A percentile compares a stretch with the other conserved stretches of the same genome.
Conservation (phyloP, 768 basidiomycete genomes). For the Tricholoma hemisulphureum region DNA sequence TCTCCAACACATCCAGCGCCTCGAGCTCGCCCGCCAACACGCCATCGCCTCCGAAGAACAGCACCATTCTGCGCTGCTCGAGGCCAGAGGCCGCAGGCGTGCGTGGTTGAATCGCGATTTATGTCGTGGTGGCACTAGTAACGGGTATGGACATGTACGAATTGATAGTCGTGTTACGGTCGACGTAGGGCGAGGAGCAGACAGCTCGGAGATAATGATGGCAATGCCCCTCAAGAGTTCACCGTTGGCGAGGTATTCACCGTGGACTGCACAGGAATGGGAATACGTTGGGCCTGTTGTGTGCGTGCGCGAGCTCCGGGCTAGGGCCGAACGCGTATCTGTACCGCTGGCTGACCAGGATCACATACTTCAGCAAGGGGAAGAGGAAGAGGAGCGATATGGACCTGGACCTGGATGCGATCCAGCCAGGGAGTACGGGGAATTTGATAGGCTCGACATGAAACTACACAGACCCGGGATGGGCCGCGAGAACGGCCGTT, state of each 20-base stretch:
- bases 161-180: too few species aligned
- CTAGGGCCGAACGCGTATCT: not conserved
- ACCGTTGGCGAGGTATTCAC: conserved; percentile 39
- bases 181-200: too few species aligned
- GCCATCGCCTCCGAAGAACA: conserved; percentile 38
- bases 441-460: conserved; percentile 14
- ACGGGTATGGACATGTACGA: conserved; percentile 13
- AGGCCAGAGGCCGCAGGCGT: conserved; percentile 57
- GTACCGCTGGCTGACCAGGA: not conserved
- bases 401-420: not conserved
- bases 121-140: conserved; percentile 14
- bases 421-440: conserved; percentile 13
- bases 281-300: conserved; percentile 2
- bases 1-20: conserved; percentile 39
- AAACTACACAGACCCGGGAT: conserved; percentile 2
- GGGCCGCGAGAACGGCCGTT: conserved; percentile 12
- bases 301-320: too few species aligned
- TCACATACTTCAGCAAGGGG: too few species aligned
- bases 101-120: conserved; percentile 64
- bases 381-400: not conserved
- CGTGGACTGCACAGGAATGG: conserved; percentile 27
- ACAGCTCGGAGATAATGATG: conserved; percentile 21
- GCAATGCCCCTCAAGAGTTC: conserved; percentile 51
- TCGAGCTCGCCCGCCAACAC: conserved; percentile 41
- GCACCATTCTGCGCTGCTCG: conserved; percentile 46